A percentile compares a stretch with the other conserved stretches of the same genome.
phyloP scores from a whole-genome alignment of 352 stramenopile genomes.

The Pythium angustatum region DNA sequence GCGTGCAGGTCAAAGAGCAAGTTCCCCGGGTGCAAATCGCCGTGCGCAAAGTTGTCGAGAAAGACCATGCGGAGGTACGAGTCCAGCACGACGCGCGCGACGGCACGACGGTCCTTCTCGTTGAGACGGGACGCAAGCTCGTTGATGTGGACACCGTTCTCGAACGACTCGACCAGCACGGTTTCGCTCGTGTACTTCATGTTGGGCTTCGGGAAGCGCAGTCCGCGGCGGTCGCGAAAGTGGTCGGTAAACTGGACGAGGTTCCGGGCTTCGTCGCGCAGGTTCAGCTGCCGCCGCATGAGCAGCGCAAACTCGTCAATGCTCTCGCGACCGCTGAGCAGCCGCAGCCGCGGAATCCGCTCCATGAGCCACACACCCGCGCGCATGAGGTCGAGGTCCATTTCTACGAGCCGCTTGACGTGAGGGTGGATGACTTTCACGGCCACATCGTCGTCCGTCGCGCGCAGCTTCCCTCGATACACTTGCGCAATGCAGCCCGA shows the following conservation, averaged over 20 bases:
- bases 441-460: constrained; percentile 72
- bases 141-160: constrained; percentile 75
- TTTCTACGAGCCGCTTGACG: constrained; percentile 82
- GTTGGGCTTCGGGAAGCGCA: constrained; percentile 78
- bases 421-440: constrained; percentile 94
- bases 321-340: constrained; percentile 77
- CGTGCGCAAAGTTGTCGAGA: constrained; percentile 94
- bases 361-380: constrained; percentile 67
- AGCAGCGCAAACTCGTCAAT: constrained; percentile 84
- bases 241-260: constrained; percentile 77
- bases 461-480: constrained; percentile 81
- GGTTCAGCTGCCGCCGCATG: constrained; percentile 91
- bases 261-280: constrained; percentile 90
- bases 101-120: constrained; percentile 49
- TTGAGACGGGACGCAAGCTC: constrained; percentile 58
- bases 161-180: constrained; percentile 92
- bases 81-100: constrained; percentile 82
- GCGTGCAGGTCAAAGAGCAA: constrained; percentile 68
- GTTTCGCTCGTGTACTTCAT: constrained; percentile 74
- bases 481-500: constrained; percentile 96
- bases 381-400: constrained; percentile 87
- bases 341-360: constrained; percentile 54
- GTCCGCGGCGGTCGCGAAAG: constrained; percentile 55
- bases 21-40: constrained; percentile 93
- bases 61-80: constrained; percentile 95